phyloP scores from a whole-genome alignment of 371 early-diverging fungal genomes.

The Mortierella sp. region DNA sequence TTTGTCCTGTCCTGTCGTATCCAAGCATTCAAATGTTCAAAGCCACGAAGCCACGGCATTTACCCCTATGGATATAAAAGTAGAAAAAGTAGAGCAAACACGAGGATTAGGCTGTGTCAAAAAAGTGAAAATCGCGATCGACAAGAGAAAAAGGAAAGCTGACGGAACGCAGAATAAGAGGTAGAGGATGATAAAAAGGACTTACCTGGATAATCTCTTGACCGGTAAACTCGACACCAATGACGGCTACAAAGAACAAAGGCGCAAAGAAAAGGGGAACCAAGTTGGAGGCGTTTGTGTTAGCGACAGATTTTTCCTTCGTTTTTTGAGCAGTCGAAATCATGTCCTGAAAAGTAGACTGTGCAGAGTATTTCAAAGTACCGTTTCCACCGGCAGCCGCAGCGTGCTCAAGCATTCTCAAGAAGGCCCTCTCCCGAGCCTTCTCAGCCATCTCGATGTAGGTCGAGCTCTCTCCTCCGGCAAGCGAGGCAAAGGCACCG shows the following conservation, averaged over 20 bases:
- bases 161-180: neutral
- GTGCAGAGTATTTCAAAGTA: neutral
- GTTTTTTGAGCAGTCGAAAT: conserved; percentile 9
- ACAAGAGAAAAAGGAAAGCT: neutral
- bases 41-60: neutral
- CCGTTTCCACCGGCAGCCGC: conserved; percentile 54
- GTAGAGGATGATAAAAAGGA: neutral
- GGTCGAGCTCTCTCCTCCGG: conserved; percentile 52
- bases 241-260: conserved; percentile 31
- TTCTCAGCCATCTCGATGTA: conserved; percentile 57
- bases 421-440: conserved; percentile 54
- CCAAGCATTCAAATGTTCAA: neutral
- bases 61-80: conserved; percentile 22
- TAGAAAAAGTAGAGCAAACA: neutral
- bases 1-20: neutral
- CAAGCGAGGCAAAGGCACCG: conserved; percentile 38
- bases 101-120: neutral
- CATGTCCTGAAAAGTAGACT: neutral
- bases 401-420: conserved; percentile 53
- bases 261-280: neutral
- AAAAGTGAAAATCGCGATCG: neutral
- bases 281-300: neutral
- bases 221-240: conserved; percentile 53
- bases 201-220: conserved; percentile 51
- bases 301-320: neutral